Evolutionary conservation across 2,329 filamentous ascomycete genomes (phyloP), one percentile per base, ranked within the genome.

Genomic region (Fusarium neocosmosporiellum): DNA sequence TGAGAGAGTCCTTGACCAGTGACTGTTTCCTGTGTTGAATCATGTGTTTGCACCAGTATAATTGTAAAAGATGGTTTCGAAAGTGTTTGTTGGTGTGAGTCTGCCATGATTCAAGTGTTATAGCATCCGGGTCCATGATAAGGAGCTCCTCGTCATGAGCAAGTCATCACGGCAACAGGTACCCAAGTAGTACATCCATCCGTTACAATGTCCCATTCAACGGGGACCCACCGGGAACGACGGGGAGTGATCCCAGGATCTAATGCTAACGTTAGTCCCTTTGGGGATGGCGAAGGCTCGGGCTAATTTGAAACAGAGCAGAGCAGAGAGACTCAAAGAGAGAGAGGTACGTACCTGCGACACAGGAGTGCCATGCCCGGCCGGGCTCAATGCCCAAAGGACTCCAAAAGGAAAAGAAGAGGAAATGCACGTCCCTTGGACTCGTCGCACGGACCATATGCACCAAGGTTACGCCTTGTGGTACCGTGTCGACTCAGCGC

Each of bases 301-400:
- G 65, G 66, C 73, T 75, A 76, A 75, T 75, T 74, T 76, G 78
- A 79, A 79, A 80, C 78, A 76, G 60, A 66, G 58, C 13, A 29
- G 43, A 18, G n/a, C n/a, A n/a, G 11, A 22, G n/a, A 43, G 2
- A 18, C 14, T 48, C 22, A 24, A 27, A 22, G 20, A 18, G 22
- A 18, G 10, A 48, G 11, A 22, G 31, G 37, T 60, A 41, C 29
- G 34, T 65, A 43, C 36, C 20, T 43, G 48, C 18, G 53, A 27
- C n/a, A 24, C 50, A 16, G 16, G 36, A 43, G 36, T 22, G 60
- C 59, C 41, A 63, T 66, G 34, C 48, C 43, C 43, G 22, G 39
- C 39, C 41, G 43, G 18, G 36, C 53, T 57, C 72, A 67, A 65
- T 72, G 70, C 70, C 70, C 63, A 73, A 71, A 59, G 57, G 22